These are phyloP conservation scores for Euphorbia schlechtendalii DNA, from an alignment of 441 rosid genomes.

Conservation along the genomic window DNA sequence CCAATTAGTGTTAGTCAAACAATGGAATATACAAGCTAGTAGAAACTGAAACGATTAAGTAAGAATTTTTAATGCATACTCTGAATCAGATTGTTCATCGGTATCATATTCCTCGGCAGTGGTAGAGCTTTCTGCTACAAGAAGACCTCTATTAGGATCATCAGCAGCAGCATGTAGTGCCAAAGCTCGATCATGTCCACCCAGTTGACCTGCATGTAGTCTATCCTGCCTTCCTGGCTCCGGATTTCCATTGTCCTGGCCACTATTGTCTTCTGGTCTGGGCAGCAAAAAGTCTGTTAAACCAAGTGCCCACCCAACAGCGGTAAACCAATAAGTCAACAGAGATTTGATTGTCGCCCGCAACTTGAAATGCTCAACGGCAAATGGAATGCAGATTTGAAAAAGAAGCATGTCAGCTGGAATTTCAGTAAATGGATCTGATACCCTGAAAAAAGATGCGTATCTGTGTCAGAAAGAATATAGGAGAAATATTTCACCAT, in stretches of 20 bases:
- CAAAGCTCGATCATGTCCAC: conserved; percentile 62
- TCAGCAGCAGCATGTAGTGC: conserved; percentile 43
- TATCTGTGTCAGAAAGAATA: conserved; percentile 15
- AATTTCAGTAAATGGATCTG: conserved; percentile 96
- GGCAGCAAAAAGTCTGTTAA: conserved; percentile 80
- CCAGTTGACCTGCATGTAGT: conserved; percentile 43
- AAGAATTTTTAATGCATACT: conserved; percentile 31
- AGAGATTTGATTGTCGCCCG: conserved; percentile 86
- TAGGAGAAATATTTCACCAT: conserved; percentile 42
- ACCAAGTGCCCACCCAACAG: conserved; percentile 94
- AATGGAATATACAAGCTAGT: no score
- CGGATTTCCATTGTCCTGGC: conserved; percentile 63
- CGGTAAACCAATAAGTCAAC: conserved; percentile 81
- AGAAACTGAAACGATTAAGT: not conserved
- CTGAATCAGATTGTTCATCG: conserved; percentile 80
- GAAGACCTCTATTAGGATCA: conserved; percentile 40
- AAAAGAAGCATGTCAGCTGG: conserved; percentile 97
- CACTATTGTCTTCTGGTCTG: conserved; percentile 61
- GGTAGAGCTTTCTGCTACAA: conserved; percentile 33
- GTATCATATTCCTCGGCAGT: conserved; percentile 53
- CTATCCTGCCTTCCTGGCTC: conserved; percentile 79
- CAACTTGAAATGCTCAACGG: conserved; percentile 82
- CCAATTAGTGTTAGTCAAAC: no score
- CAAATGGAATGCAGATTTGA: conserved; percentile 96
- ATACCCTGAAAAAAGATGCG: conserved; percentile 48